Percentiles rank a stretch among this genome's conserved stretches.
These are phyloP conservation scores for Saturnispora diversa DNA, from an alignment of 805 yeast species.

Conservation along the genomic window DNA sequence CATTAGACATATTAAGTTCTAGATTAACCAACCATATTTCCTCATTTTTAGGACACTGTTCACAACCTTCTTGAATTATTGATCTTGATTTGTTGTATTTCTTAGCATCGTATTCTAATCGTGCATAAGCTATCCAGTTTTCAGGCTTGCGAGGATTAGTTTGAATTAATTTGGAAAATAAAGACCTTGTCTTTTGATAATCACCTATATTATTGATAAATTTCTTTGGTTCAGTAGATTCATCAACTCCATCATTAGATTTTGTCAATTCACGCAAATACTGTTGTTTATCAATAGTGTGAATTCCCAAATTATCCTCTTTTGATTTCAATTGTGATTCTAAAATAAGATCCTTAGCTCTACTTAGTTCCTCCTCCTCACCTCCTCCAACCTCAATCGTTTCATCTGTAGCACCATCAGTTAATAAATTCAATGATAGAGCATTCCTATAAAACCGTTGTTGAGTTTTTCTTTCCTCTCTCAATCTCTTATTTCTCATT, in stretches of 20 bases:
- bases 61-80: slow-evolving; percentile 69
- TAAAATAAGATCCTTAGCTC: slow-evolving; percentile 56
- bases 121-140: slow-evolving; percentile 83
- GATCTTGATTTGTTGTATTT: slow-evolving; percentile 49
- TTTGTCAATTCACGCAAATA: slow-evolving; percentile 36
- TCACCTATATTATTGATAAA: slow-evolving; percentile 41
- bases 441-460: slow-evolving; percentile 71
- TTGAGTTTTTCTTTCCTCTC: slow-evolving; percentile 52
- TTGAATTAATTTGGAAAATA: slow-evolving; percentile 60
- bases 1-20: slow-evolving; percentile 44
- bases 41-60: slow-evolving; percentile 53
- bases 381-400: slow-evolving; percentile 21
- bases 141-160: slow-evolving; percentile 65
- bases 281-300: slow-evolving; percentile 32
- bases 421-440: slow-evolving; percentile 34
- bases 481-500: slow-evolving; percentile 60
- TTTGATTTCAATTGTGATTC: slow-evolving; percentile 47
- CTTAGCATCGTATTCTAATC: slow-evolving; percentile 61
- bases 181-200: slow-evolving; percentile 45
- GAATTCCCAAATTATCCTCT: slow-evolving; percentile 16
- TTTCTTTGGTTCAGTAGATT: slow-evolving; percentile 15
- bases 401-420: slow-evolving; percentile 24
- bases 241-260: slow-evolving; percentile 3
- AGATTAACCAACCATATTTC: slow-evolving; percentile 80
- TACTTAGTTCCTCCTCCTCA: slow-evolving; percentile 44